Percentiles rank a stretch among this genome's conserved stretches.
phyloP scores from a whole-genome alignment of 805 yeast species.

The Barnettozyma pratensis region DNA sequence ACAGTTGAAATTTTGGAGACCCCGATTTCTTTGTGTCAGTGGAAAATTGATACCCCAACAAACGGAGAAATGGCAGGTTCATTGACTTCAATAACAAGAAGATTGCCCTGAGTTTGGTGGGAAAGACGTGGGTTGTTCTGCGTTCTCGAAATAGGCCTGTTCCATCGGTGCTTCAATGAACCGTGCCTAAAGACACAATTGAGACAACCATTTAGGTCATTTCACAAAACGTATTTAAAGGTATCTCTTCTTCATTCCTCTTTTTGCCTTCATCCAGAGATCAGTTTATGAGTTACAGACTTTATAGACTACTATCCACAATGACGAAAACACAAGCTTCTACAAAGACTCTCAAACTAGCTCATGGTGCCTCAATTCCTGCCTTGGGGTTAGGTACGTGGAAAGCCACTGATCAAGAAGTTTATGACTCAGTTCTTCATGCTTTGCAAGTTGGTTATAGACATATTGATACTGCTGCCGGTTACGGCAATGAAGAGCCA shows the following conservation, averaged over 20 bases:
- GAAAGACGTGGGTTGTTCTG: too few relatives aligned
- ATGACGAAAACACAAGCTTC: constrained; percentile 3
- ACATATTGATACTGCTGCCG: constrained; percentile 58
- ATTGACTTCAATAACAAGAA: too few relatives aligned
- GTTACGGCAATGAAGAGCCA: constrained; percentile 50
- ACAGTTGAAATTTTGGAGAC: too few relatives aligned
- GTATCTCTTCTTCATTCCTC: not conserved
- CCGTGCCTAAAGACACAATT: too few relatives aligned
- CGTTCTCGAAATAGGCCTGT: too few relatives aligned
- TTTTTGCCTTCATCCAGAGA: not conserved
- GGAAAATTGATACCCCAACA: too few relatives aligned
- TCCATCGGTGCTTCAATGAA: too few relatives aligned
- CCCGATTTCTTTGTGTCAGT: too few relatives aligned
- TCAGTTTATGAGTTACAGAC: not conserved
- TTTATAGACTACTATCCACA: not conserved
- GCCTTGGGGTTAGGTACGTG: constrained; percentile 6
- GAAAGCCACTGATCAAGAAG: constrained; percentile 4
- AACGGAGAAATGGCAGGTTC: too few relatives aligned
- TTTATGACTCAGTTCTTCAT: constrained; percentile 2
- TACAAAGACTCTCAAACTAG: constrained; percentile 23
- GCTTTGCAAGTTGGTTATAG: constrained; percentile 42
- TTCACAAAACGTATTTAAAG: not conserved
- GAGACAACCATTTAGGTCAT: not conserved
- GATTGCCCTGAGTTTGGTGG: too few relatives aligned
- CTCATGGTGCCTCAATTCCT: constrained; percentile 48